These are phyloP conservation scores for Solanum chiquidenum DNA, from an alignment of 257 asterid species.

Conservation along the genomic window DNA sequence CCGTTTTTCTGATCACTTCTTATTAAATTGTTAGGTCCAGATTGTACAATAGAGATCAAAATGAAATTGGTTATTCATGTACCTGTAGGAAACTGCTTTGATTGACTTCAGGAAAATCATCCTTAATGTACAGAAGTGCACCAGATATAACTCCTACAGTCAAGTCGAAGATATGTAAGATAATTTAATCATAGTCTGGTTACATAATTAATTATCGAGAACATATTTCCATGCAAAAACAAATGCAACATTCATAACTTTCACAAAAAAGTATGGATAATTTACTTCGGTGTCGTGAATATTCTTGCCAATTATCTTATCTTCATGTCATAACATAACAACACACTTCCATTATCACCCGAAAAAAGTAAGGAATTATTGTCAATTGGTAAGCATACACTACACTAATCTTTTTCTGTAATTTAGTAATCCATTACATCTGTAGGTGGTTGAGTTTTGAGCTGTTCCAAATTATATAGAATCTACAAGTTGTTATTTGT, in stretches of 20 bases:
- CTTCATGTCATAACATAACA: neutral
- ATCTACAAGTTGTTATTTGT: neutral
- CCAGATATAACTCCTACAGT: conserved; percentile 91
- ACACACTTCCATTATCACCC: neutral
- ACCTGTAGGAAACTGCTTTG: conserved; percentile 90
- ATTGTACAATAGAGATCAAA: neutral
- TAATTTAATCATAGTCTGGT: neutral
- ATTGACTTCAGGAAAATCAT: conserved; percentile 76
- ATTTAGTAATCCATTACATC: neutral
- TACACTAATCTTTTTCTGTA: neutral
- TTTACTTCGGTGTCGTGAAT: neutral
- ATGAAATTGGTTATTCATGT: neutral
- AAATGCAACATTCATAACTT: neutral
- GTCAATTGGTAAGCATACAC: neutral
- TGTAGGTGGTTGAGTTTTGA: neutral
- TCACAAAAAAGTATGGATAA: neutral
- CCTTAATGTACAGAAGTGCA: conserved; percentile 80
- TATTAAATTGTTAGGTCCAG: neutral
- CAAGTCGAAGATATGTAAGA: conserved; percentile 11
- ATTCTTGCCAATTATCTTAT: neutral
- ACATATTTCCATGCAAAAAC: neutral
- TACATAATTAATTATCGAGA: neutral
- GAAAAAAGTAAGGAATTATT: neutral
- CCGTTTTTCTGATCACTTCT: neutral
- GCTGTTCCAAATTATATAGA: neutral